phyloP scores from a whole-genome alignment of 2,329 filamentous ascomycete genomes.

The Mollisia scopiformis region DNA sequence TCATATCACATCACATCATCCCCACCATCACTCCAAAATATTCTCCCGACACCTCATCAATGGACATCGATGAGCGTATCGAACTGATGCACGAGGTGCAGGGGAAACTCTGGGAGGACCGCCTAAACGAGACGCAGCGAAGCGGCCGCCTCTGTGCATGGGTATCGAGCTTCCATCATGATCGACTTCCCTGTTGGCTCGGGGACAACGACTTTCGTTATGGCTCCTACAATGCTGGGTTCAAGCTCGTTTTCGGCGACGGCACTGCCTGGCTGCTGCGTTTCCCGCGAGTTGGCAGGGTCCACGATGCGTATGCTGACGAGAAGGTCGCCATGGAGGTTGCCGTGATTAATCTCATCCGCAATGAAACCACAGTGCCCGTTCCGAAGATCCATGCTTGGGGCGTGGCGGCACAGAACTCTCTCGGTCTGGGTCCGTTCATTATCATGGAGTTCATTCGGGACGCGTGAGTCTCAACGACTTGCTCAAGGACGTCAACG shows the following conservation, averaged over 20 bases:
- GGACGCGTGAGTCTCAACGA: constrained; percentile 9
- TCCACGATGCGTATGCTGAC: constrained; percentile 27
- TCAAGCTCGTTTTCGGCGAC: constrained; percentile 39
- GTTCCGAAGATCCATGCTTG: neutral
- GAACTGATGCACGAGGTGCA: too few relatives aligned
- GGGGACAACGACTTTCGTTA: constrained; percentile 37
- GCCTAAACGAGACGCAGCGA: too few relatives aligned
- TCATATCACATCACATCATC: too few relatives aligned
- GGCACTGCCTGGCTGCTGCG: constrained; percentile 20
- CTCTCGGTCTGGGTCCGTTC: constrained; percentile 12
- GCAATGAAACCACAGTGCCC: constrained; percentile 5
- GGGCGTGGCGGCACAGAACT: constrained; percentile 1
- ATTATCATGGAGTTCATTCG: constrained; percentile 15
- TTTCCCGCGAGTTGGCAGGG: constrained; percentile 16
- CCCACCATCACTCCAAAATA: too few relatives aligned
- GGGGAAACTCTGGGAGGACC: too few relatives aligned
- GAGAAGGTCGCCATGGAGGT: constrained; percentile 23
- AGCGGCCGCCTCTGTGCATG: too few relatives aligned
- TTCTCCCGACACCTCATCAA: too few relatives aligned
- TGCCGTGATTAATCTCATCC: constrained; percentile 7
- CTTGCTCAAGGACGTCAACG: neutral
- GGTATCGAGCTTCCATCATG: constrained; percentile 40
- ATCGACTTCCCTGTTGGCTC: constrained; percentile 38
- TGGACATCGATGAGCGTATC: too few relatives aligned
- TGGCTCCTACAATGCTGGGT: constrained; percentile 38